phyloP scores from a whole-genome alignment of 805 yeast species.

The Starmerella vitae region DNA sequence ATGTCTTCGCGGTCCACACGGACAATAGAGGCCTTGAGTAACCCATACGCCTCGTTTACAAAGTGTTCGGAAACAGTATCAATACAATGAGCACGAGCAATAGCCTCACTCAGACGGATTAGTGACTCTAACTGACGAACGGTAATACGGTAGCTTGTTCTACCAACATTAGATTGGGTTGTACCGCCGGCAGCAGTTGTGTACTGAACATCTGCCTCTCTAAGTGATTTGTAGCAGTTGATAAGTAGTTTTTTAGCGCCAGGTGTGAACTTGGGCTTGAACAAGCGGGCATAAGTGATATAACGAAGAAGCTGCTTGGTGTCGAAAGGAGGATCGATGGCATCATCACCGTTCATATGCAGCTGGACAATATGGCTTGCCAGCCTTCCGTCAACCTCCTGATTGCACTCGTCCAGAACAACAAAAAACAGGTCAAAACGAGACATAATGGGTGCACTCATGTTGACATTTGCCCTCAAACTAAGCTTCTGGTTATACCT shows the following conservation, averaged over 20 bases:
- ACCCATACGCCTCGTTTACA: slow-evolving; percentile 86
- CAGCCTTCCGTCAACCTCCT: slow-evolving; percentile 71
- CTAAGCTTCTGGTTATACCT: slow-evolving; percentile 80
- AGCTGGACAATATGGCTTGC: slow-evolving; percentile 87
- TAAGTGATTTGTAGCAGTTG: slow-evolving; percentile 64
- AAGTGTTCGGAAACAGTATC: slow-evolving; percentile 71
- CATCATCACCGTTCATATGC: slow-evolving; percentile 82
- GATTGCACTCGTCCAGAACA: slow-evolving; percentile 87
- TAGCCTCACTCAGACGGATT: slow-evolving; percentile 84
- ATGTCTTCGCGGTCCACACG: slow-evolving; percentile 90
- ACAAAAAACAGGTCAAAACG: slow-evolving; percentile 93
- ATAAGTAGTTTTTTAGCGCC: slow-evolving; percentile 70
- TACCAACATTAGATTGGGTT: slow-evolving; percentile 29
- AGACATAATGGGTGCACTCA: slow-evolving; percentile 99
- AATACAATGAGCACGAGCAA: slow-evolving; percentile 92
- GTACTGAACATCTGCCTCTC: slow-evolving; percentile 86
- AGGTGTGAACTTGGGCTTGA: slow-evolving; percentile 75
- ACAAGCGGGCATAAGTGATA: slow-evolving; percentile 82
- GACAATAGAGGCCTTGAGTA: slow-evolving; percentile 80
- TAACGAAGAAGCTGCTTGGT: slow-evolving; percentile 81
- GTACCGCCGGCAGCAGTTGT: slow-evolving; percentile 9
- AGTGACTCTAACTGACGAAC: slow-evolving; percentile 77
- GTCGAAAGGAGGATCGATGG: slow-evolving; percentile 76
- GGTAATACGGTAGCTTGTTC: slow-evolving; percentile 84
- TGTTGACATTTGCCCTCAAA: slow-evolving; percentile 70